A percentile compares a stretch with the other conserved stretches of the same genome.
phyloP scores from a whole-genome alignment of 306 rosid species.

The Mimosa bimucronata region DNA sequence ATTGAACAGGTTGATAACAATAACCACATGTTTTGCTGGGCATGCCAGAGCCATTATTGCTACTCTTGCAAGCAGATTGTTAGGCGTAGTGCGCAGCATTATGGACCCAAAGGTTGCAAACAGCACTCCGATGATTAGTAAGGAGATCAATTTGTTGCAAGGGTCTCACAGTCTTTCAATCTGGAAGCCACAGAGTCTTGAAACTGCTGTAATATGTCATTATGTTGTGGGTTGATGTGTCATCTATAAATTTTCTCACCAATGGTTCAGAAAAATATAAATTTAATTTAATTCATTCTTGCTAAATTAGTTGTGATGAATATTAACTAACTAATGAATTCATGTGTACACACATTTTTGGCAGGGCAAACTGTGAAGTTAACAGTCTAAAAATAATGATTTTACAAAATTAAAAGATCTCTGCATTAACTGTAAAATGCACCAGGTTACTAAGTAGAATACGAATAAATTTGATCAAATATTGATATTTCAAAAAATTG shows the following conservation, averaged over 20 bases:
- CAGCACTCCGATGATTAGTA: conserved; percentile 70
- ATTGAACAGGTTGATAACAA: conserved; percentile 75
- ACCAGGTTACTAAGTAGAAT: too few species aligned
- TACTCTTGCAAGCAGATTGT: conserved; percentile 69
- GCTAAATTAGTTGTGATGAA: not conserved
- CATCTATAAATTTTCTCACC: too few species aligned
- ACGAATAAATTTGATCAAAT: too few species aligned
- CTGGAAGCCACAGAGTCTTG: not conserved
- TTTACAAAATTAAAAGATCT: not conserved
- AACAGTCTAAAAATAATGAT: not conserved
- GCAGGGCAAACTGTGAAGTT: not conserved
- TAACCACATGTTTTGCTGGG: conserved; percentile 87
- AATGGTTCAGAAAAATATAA: not conserved
- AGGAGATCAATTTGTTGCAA: not conserved
- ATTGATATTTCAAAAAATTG: too few species aligned
- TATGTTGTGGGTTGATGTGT: not conserved
- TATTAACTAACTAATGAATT: not conserved
- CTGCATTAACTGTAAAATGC: too few species aligned
- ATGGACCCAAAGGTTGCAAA: conserved; percentile 84
- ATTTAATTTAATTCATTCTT: not conserved
- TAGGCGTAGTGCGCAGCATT: conserved; percentile 76
- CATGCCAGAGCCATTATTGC: conserved; percentile 86
- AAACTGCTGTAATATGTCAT: not conserved
- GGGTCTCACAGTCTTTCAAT: not conserved
- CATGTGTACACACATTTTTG: not conserved